These are phyloP conservation scores for Phytophthora foliorum DNA, from an alignment of 352 stramenopile genomes.

Conservation along the genomic window DNA sequence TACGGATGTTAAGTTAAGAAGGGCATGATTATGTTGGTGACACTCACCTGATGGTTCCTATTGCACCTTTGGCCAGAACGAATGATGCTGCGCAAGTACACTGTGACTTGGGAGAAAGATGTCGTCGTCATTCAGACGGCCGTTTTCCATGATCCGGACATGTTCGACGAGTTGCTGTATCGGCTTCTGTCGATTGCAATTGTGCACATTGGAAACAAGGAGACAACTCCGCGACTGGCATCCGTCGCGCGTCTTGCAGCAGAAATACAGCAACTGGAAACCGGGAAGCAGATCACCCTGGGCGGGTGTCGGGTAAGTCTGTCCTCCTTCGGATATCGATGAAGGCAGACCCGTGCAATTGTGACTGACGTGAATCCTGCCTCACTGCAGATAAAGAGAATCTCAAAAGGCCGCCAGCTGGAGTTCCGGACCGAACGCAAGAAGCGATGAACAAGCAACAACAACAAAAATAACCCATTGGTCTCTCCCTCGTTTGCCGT, in stretches of 20 bases:
- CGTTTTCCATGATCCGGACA: conserved; percentile 56
- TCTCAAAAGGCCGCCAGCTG: conserved; percentile 38
- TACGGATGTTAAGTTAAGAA: conserved; percentile 19
- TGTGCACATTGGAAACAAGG: conserved; percentile 60
- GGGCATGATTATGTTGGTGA: not conserved
- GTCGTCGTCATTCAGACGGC: conserved; percentile 48
- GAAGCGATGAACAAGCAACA: conserved; percentile 1
- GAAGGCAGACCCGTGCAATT: not conserved
- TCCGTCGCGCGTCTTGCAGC: conserved; percentile 55
- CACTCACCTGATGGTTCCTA: conserved; percentile 13
- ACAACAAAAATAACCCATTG: too few relatives aligned
- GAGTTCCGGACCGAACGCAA: conserved; percentile 50
- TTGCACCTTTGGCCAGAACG: conserved; percentile 48
- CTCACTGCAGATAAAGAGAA: conserved; percentile 47
- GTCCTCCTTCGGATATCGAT: not conserved
- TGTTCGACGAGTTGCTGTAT: conserved; percentile 78
- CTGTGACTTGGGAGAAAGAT: conserved; percentile 25
- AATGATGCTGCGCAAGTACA: conserved; percentile 58
- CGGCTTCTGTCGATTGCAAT: conserved; percentile 71
- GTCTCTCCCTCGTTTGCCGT: too few relatives aligned
- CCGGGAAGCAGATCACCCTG: conserved; percentile 78
- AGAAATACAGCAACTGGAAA: conserved; percentile 58
- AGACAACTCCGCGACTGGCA: conserved; percentile 65
- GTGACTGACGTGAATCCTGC: conserved; percentile 10
- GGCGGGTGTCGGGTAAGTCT: conserved; percentile 70